These are phyloP conservation scores for Candida ficus DNA, from an alignment of 805 yeast genomes.

Conservation along the genomic window DNA sequence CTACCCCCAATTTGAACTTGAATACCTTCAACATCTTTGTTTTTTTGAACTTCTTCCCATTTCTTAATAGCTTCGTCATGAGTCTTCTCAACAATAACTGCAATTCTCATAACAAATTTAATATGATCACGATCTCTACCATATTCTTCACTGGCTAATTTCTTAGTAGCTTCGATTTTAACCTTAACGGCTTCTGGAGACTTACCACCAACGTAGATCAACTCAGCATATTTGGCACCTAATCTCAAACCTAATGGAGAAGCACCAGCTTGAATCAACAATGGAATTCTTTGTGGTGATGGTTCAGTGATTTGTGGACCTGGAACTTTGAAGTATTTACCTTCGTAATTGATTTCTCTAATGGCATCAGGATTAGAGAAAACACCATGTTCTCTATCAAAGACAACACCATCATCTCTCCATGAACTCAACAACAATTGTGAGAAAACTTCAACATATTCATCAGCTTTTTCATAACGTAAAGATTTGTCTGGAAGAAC, in stretches of 20 bases:
- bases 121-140: conserved; percentile 31
- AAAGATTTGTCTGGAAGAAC: conserved; percentile 32
- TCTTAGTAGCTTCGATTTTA: conserved; percentile 21
- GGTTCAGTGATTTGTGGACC: conserved; percentile 31
- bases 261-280: conserved; percentile 35
- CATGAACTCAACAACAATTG: conserved; percentile 2
- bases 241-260: conserved; percentile 31
- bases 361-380: conserved; percentile 30
- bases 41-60: conserved; percentile 24
- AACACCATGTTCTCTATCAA: conserved; percentile 20
- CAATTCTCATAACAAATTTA: conserved; percentile 30
- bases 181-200: conserved; percentile 26
- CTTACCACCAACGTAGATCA: conserved; percentile 29
- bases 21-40: conserved; percentile 34
- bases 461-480: conserved; percentile 25
- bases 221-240: conserved; percentile 36
- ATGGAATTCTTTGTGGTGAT: conserved; percentile 35
- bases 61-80: conserved; percentile 32
- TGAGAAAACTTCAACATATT: conserved; percentile 2
- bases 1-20: conserved; percentile 36
- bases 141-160: conserved; percentile 26
- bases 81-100: conserved; percentile 30
- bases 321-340: conserved; percentile 32
- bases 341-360: conserved; percentile 31
- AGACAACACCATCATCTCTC: conserved; percentile 18